Conservation (phyloP, 768 basidiomycete genomes). For the Amyloporia xantha region DNA sequence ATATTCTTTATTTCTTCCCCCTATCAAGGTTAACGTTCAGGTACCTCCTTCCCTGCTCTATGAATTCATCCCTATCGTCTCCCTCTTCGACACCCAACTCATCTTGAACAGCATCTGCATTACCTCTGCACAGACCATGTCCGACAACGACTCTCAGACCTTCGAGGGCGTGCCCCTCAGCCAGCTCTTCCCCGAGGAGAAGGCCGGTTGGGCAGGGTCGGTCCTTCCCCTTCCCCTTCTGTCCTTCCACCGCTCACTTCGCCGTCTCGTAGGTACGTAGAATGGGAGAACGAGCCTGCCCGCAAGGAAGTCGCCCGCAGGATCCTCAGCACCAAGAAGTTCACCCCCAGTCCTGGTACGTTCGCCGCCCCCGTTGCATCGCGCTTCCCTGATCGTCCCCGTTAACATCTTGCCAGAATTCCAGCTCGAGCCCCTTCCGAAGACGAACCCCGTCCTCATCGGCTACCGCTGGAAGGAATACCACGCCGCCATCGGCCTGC, state of each 20-base stretch:
- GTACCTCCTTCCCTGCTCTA: no score
- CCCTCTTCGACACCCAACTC: no score
- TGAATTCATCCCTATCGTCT: no score
- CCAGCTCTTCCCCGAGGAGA: slow-evolving; percentile 16
- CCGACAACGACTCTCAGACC: not conserved
- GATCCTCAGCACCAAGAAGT: slow-evolving; percentile 34
- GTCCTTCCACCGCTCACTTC: not conserved
- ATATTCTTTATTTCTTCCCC: no score
- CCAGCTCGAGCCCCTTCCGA: slow-evolving; percentile 40
- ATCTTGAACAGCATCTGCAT: no score
- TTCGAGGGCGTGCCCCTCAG: slow-evolving; percentile 11
- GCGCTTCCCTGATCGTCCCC: not conserved
- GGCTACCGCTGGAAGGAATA: slow-evolving; percentile 49
- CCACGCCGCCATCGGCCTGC: slow-evolving; percentile 42
- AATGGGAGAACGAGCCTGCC: slow-evolving; percentile 44
- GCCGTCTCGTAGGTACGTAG: slow-evolving; percentile 30
- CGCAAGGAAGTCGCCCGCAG: slow-evolving; percentile 34
- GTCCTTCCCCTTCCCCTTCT: not conserved
- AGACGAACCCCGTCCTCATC: slow-evolving; percentile 44
- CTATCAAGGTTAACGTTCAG: no score
- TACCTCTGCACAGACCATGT: not conserved
- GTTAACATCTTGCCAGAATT: slow-evolving; percentile 32
- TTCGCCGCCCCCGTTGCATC: not conserved
- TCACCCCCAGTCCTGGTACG: slow-evolving; percentile 35
- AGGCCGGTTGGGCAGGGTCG: slow-evolving; percentile 14